Base-by-base conservation (phyloP, 2,329 filamentous ascomycete genomes). In the Pseudohalonectria lignicola region DNA sequence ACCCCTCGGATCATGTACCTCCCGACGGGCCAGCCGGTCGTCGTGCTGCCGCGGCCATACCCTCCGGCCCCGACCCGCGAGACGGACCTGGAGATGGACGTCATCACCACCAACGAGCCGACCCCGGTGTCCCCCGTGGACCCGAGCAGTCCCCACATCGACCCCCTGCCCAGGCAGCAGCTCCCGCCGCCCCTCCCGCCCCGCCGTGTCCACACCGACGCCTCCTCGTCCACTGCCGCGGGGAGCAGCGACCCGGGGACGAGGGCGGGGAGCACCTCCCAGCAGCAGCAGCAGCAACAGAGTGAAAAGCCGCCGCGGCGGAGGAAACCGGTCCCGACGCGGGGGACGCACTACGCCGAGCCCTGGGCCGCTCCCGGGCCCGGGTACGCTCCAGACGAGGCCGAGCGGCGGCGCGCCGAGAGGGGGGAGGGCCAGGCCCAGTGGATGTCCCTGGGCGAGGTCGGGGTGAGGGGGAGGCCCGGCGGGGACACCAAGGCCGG, bases 401-500 rank as follows among this genome's bases (percentile, higher is more conserved):
- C 36, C n/a, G 48, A 52, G 37, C 25, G 45, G 36, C 42, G 38
- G 42, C 39, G 50, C 35, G 39, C 41, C 21, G 32, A 39, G 32
- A 31, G 49, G 35, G 50, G 50, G 3, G 50, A 52, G 10, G 33
- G 43, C 8, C 49, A 52, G 40, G 48, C 50, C 12, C 50, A 51
- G 40, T 37, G 35, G 29, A 41, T 41, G 39, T 32, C 39, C 21
- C 28, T 37, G 10, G 28, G 29, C n/a, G 35, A 15, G 13, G 28
- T 37, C 17, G 35, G 25, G 17, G 6, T 16, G 23, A 13, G 35
- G 18, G 28, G 35, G n/a, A n/a, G n/a, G n/a, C n/a, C n/a, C n/a
- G n/a, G n/a, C n/a, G n/a, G n/a, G n/a, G n/a, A n/a, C n/a, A n/a
- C n/a, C n/a, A n/a, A n/a, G n/a, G n/a, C n/a, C n/a, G n/a, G n/a